Evolutionary conservation across 306 rosid species (phyloP).

Genomic region (Amphicarpaea edgeworthii): DNA sequence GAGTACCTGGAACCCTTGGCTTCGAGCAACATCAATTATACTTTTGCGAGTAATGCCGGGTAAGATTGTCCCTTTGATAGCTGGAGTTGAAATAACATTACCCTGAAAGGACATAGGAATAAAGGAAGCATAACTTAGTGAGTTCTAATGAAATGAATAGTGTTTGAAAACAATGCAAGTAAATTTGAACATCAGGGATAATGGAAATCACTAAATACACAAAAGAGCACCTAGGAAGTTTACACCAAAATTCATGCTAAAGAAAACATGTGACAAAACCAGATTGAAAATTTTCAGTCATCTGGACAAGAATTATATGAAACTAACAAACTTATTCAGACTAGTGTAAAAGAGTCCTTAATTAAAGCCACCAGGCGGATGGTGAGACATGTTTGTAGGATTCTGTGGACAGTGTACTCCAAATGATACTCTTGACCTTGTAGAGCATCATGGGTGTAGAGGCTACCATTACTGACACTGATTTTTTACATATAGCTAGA

Average conservation of each 20-base stretch:
- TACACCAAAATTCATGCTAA: slow-evolving; percentile 12
- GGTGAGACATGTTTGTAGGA: slow-evolving; percentile 5
- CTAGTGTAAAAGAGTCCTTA: slow-evolving; percentile 6
- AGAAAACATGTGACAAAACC: slow-evolving; percentile 3
- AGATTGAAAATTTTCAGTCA: slow-evolving; percentile 27
- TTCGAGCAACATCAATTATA: slow-evolving; percentile 90
- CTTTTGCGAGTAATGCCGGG: slow-evolving; percentile 99
- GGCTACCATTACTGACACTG: slow-evolving; percentile 4
- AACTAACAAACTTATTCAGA: slow-evolving; percentile 21
- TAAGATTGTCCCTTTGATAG: slow-evolving; percentile 90
- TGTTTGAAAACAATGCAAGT: not conserved
- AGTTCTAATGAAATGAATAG: slow-evolving; percentile 26
- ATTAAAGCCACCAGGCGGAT: slow-evolving; percentile 5
- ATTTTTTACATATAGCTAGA: slow-evolving; percentile 23
- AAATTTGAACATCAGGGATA: slow-evolving; percentile 5
- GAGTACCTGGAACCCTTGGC: slow-evolving; percentile 88
- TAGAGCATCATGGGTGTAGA: not conserved
- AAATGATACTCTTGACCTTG: slow-evolving; percentile 17
- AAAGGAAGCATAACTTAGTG: slow-evolving; percentile 14
- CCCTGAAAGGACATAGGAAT: slow-evolving; percentile 58
- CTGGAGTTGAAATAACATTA: slow-evolving; percentile 81
- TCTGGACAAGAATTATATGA: not conserved
- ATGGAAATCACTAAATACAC: not conserved
- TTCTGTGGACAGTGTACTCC: not conserved
- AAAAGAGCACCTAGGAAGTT: slow-evolving; percentile 23